Evolutionary conservation across 768 basidiomycete genomes (phyloP).

Genomic region (Tephrocybe sp.): DNA sequence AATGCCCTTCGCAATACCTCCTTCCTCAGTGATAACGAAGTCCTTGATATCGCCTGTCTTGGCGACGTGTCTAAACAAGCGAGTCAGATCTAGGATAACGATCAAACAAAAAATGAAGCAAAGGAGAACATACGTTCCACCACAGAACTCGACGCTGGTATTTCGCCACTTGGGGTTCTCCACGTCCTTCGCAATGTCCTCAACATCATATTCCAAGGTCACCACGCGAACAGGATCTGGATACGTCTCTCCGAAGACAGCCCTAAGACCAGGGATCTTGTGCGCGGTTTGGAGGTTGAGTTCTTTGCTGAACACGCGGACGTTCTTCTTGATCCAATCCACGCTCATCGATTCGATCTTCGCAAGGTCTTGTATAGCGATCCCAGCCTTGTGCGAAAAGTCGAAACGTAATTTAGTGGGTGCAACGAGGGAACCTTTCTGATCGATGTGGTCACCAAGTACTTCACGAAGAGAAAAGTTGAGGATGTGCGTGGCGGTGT

Average conservation of each 20-base stretch:
- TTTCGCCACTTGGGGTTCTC: slow-evolving; percentile 88
- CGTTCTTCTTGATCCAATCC: slow-evolving; percentile 90
- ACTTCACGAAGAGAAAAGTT: slow-evolving; percentile 92
- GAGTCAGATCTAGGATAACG: too few species aligned
- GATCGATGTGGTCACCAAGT: slow-evolving; percentile 96
- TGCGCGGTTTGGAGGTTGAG: slow-evolving; percentile 74
- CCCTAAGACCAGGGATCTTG: slow-evolving; percentile 90
- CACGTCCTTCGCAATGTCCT: slow-evolving; percentile 83
- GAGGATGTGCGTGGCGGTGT: slow-evolving; percentile 97
- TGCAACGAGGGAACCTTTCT: slow-evolving; percentile 96
- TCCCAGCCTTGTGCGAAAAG: slow-evolving; percentile 93
- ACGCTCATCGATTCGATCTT: slow-evolving; percentile 83
- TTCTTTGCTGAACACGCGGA: slow-evolving; percentile 87
- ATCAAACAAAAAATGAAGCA: not conserved
- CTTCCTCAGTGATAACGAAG: slow-evolving; percentile 93
- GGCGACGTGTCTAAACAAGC: slow-evolving; percentile 72
- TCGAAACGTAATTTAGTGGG: slow-evolving; percentile 96
- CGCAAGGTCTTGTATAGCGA: slow-evolving; percentile 70
- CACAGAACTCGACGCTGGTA: slow-evolving; percentile 97
- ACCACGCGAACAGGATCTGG: slow-evolving; percentile 98
- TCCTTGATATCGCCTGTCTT: slow-evolving; percentile 97
- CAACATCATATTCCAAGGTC: slow-evolving; percentile 81
- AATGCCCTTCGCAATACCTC: slow-evolving; percentile 97
- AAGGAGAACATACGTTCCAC: slow-evolving; percentile 80
- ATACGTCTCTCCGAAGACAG: slow-evolving; percentile 97